Percentiles rank a stretch among this genome's conserved stretches.
Evolutionary conservation across 2,329 filamentous ascomycete species (phyloP).

Genomic region (Calonectria pteridis): DNA sequence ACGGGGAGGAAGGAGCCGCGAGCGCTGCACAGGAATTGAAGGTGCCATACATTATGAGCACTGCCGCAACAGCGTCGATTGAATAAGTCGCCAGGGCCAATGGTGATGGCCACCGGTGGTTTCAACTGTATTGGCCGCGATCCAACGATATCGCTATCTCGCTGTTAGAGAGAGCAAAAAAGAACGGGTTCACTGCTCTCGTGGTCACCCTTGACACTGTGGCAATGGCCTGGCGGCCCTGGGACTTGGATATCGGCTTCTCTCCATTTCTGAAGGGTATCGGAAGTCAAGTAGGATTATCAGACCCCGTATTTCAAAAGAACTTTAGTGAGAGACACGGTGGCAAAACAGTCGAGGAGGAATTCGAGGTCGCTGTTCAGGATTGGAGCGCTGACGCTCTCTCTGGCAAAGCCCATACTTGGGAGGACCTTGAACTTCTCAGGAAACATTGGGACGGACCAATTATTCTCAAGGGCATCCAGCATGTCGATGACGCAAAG

Average conservation of each 20-base stretch:
- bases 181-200: slow-evolving; percentile 72
- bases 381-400: slow-evolving; percentile 42
- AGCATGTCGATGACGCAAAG: slow-evolving; percentile 55
- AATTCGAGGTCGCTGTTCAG: slow-evolving; percentile 38
- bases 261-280: slow-evolving; percentile 70
- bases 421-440: slow-evolving; percentile 72
- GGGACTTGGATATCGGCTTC: slow-evolving; percentile 74
- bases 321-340: slow-evolving; percentile 30
- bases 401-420: slow-evolving; percentile 63
- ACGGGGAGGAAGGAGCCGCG: slow-evolving; percentile 74
- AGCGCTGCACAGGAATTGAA: slow-evolving; percentile 70
- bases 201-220: slow-evolving; percentile 82
- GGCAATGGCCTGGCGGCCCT: slow-evolving; percentile 77
- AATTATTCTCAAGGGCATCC: slow-evolving; percentile 57
- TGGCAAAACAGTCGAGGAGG: slow-evolving; percentile 32
- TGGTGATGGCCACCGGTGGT: slow-evolving; percentile 73
- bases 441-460: slow-evolving; percentile 70
- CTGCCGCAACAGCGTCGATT: slow-evolving; percentile 72
- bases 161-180: slow-evolving; percentile 71
- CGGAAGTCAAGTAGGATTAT: slow-evolving; percentile 73
- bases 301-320: slow-evolving; percentile 71
- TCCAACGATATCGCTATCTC: slow-evolving; percentile 75
- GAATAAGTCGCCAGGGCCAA: slow-evolving; percentile 74
- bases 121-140: slow-evolving; percentile 80
- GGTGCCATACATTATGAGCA: slow-evolving; percentile 77